phyloP scores from a whole-genome alignment of 1,284 basidiomycete species.

The Ceratobasidium sp. region DNA sequence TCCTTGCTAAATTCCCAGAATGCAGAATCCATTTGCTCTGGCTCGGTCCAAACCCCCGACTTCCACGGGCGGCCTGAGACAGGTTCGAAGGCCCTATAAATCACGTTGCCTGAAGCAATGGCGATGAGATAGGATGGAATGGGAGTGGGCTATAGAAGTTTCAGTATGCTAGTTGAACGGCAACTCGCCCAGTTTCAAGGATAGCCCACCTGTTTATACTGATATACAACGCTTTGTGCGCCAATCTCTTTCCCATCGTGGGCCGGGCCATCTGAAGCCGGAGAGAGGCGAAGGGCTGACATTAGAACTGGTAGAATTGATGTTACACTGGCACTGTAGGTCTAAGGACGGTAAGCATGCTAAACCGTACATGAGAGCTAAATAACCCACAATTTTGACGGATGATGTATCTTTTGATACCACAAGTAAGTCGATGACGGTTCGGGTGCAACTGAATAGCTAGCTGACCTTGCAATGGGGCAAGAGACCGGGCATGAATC shows the following conservation, averaged over 20 bases:
- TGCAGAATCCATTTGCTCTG: slow-evolving; percentile 75
- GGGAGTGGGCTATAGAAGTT: slow-evolving; percentile 64
- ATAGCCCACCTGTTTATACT: slow-evolving; percentile 17
- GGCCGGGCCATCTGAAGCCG: slow-evolving; percentile 66
- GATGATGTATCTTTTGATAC: slow-evolving; percentile 72
- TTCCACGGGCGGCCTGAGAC: slow-evolving; percentile 72
- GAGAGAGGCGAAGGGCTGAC: slow-evolving; percentile 78
- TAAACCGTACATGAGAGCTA: slow-evolving; percentile 41
- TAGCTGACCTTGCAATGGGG: slow-evolving; percentile 78
- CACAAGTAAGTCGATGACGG: too few species aligned
- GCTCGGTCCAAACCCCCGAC: slow-evolving; percentile 89
- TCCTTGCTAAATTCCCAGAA: slow-evolving; percentile 90
- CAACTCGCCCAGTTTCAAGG: background rate
- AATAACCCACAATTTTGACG: slow-evolving; percentile 66
- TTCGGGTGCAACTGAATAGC: too few species aligned
- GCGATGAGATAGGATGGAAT: slow-evolving; percentile 89
- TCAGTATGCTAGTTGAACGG: background rate
- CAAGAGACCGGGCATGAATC: slow-evolving; percentile 83
- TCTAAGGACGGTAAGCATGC: slow-evolving; percentile 58
- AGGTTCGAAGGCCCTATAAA: slow-evolving; percentile 68
- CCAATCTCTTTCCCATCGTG: slow-evolving; percentile 73
- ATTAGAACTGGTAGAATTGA: slow-evolving; percentile 83
- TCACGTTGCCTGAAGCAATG: slow-evolving; percentile 82
- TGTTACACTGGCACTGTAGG: slow-evolving; percentile 76
- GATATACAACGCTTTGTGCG: slow-evolving; percentile 47